Conservation (phyloP, 352 stramenopile species). For the Phytophthora podocarpi region DNA sequence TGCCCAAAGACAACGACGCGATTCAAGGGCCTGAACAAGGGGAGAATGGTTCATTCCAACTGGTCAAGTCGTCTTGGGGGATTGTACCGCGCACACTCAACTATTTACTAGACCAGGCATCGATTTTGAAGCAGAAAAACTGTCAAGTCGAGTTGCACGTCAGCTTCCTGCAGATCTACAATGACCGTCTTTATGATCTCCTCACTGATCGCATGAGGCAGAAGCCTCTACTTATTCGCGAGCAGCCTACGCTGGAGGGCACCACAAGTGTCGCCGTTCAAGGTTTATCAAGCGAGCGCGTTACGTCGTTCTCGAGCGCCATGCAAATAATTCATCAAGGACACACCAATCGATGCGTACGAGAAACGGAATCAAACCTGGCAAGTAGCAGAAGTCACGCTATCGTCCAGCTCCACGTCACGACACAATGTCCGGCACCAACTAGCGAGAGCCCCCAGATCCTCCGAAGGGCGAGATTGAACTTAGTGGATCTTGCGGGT, state of each 20-base stretch:
- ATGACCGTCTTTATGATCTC: slow-evolving; percentile 93
- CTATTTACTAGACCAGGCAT: slow-evolving; percentile 60
- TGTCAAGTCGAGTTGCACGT: slow-evolving; percentile 59
- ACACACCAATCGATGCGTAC: slow-evolving; percentile 64
- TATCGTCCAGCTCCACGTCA: slow-evolving; percentile 90
- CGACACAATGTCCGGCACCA: slow-evolving; percentile 30
- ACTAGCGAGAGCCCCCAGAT: slow-evolving; percentile 46
- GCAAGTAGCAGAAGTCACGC: slow-evolving; percentile 90
- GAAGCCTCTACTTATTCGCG: slow-evolving; percentile 72
- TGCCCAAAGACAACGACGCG: not conserved
- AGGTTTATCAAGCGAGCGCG: slow-evolving; percentile 56
- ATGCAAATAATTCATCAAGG: slow-evolving; percentile 59
- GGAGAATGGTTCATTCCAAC: slow-evolving; percentile 4
- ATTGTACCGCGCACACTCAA: slow-evolving; percentile 81
- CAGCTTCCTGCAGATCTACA: slow-evolving; percentile 95
- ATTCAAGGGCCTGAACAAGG: too few relatives aligned
- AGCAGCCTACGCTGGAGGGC: slow-evolving; percentile 61
- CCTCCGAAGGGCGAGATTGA: slow-evolving; percentile 59
- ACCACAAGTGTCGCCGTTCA: slow-evolving; percentile 60
- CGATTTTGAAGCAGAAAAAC: slow-evolving; percentile 7
- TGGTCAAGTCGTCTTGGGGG: slow-evolving; percentile 51
- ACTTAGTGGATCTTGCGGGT: slow-evolving; percentile 81
- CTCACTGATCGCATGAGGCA: slow-evolving; percentile 73
- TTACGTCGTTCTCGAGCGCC: slow-evolving; percentile 52
- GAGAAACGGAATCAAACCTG: slow-evolving; percentile 88